Conservation (phyloP, 805 yeast genomes). For the Metschnikowia lunata region DNA sequence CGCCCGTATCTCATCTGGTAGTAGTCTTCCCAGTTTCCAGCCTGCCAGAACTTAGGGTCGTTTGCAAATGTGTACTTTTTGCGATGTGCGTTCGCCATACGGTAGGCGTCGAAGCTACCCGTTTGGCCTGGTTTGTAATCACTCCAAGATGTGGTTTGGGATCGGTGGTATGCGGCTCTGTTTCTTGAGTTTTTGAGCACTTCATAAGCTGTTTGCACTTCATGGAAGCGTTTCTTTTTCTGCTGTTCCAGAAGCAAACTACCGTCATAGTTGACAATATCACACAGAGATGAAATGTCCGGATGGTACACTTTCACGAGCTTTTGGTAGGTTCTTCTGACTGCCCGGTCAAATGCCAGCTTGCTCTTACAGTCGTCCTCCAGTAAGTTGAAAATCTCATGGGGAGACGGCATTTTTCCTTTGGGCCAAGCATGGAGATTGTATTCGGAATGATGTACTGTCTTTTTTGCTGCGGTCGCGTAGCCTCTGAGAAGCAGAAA, state of each 20-base stretch:
- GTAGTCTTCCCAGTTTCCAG: conserved; percentile 64
- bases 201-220: conserved; percentile 36
- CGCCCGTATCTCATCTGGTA: conserved; percentile 40
- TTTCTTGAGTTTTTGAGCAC: conserved; percentile 51
- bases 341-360: conserved; percentile 47
- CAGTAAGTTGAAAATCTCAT: conserved; percentile 51
- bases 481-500: conserved; percentile 9
- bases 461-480: conserved; percentile 17
- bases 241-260: conserved; percentile 25
- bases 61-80: conserved; percentile 25
- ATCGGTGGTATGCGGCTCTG: conserved; percentile 28
- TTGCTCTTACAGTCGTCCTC: conserved; percentile 38
- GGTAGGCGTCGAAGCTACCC: conserved; percentile 28
- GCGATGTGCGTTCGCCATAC: conserved; percentile 39
- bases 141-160: conserved; percentile 27
- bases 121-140: conserved; percentile 21
- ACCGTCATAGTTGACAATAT: conserved; percentile 26
- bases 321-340: conserved; percentile 30
- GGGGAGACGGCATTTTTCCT: conserved; percentile 56
- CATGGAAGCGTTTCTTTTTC: conserved; percentile 31
- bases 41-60: conserved; percentile 51
- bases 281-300: conserved; percentile 42
- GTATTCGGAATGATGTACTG: conserved; percentile 22
- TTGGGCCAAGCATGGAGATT: conserved; percentile 55
- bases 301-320: conserved; percentile 80